Conservation (phyloP, 1,284 basidiomycete species). For the Fistulina hepatica region DNA sequence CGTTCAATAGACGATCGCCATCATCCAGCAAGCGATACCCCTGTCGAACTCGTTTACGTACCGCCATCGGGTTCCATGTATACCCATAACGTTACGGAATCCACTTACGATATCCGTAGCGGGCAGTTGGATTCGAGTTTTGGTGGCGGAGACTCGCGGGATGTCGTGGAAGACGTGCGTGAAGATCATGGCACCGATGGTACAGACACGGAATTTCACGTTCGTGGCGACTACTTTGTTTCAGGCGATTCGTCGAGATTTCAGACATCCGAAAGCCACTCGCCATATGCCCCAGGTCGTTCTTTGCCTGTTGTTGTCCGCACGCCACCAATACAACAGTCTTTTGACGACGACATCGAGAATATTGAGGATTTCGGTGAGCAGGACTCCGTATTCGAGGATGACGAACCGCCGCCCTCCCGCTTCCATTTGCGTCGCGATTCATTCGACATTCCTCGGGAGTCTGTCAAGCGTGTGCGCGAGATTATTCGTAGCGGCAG, state of each 20-base stretch:
- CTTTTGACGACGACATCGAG: constrained; percentile 1
- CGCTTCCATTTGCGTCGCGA: too few species aligned
- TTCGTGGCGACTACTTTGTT: too few species aligned
- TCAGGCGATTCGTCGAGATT: too few species aligned
- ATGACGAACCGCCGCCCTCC: too few species aligned
- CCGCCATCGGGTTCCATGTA: constrained; percentile 48
- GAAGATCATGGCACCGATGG: background rate
- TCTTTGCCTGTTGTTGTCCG: constrained; percentile 13
- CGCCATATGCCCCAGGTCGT: background rate
- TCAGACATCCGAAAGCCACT: too few species aligned
- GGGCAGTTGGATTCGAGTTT: background rate
- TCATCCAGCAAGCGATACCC: constrained; percentile 22
- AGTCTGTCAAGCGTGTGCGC: constrained; percentile 34
- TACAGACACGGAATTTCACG: background rate
- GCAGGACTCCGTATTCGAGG: constrained; percentile 6
- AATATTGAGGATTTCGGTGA: constrained; percentile 9
- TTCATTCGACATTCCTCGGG: too few species aligned
- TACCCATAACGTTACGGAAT: constrained; percentile 19
- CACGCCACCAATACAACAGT: constrained; percentile 9
- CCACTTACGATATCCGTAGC: background rate
- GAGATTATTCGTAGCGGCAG: constrained; percentile 24
- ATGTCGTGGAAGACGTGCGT: background rate
- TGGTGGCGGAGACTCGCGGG: background rate
- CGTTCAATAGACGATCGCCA: constrained; percentile 10
- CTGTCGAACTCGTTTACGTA: constrained; percentile 64